Conservation (phyloP, 139 green algal genomes). For the Picochlorum sp. region DNA sequence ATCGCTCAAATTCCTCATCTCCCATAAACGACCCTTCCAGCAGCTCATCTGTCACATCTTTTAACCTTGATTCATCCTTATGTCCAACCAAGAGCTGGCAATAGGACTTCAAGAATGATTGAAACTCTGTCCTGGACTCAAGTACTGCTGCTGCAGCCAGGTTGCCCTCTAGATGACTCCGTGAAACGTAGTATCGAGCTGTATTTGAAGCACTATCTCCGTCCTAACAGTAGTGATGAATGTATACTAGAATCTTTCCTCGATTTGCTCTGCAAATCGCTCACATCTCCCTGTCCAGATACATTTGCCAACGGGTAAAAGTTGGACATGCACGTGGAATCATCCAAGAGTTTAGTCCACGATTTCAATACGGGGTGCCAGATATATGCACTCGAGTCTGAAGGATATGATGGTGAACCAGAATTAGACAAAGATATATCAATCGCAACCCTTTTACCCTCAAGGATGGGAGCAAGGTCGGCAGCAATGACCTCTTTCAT, state of each 20-base stretch:
- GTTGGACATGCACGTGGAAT: slow-evolving; percentile 32
- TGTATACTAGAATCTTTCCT: neutral
- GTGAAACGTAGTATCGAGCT: slow-evolving; percentile 2
- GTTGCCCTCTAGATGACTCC: slow-evolving; percentile 44
- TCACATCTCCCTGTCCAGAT: slow-evolving; percentile 31
- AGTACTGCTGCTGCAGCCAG: slow-evolving; percentile 47
- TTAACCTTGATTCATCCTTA: slow-evolving; percentile 33
- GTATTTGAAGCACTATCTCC: neutral
- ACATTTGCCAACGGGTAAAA: slow-evolving; percentile 21
- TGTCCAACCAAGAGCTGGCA: slow-evolving; percentile 35
- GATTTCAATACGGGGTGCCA: slow-evolving; percentile 37
- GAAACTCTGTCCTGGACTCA: slow-evolving; percentile 38
- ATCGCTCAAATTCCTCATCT: slow-evolving; percentile 19
- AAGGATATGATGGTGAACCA: slow-evolving; percentile 51
- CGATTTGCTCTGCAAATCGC: slow-evolving; percentile 26
- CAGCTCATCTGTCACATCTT: slow-evolving; percentile 47
- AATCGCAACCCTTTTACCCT: slow-evolving; percentile 25
- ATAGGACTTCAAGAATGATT: slow-evolving; percentile 53
- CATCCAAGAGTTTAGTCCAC: slow-evolving; percentile 61
- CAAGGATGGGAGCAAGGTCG: slow-evolving; percentile 31
- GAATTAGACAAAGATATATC: slow-evolving; percentile 25
- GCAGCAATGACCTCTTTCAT: slow-evolving; percentile 11
- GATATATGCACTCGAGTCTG: slow-evolving; percentile 41
- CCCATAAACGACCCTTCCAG: slow-evolving; percentile 23
- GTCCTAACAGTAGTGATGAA: neutral